Evolutionary conservation across 2,329 filamentous ascomycete genomes (phyloP).

Genomic region (Microdochium bolleyi): DNA sequence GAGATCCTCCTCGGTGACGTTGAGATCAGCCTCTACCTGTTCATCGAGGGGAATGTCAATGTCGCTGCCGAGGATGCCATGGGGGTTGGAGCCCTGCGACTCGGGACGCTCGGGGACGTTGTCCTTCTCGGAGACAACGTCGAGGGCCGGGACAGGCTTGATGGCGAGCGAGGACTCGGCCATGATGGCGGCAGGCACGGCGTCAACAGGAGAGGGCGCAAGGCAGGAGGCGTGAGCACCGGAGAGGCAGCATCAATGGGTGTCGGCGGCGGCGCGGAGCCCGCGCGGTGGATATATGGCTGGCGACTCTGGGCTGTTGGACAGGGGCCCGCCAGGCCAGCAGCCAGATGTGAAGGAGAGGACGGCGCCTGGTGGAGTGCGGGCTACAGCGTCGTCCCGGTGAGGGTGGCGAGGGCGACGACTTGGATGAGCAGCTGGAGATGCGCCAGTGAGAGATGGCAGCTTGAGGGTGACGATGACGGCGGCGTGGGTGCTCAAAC

Average conservation of each 20-base stretch:
- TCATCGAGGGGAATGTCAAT: conserved; percentile 5
- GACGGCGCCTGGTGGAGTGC: no score
- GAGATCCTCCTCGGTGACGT: conserved; percentile 15
- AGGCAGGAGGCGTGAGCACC: background rate
- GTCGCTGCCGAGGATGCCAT: conserved; percentile 5
- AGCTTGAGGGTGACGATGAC: no score
- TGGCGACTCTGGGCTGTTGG: background rate
- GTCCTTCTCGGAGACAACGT: background rate
- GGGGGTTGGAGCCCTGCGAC: background rate
- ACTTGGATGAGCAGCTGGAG: no score
- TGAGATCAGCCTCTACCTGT: conserved; percentile 11
- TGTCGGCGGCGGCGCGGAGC: background rate
- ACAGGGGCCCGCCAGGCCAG: no score
- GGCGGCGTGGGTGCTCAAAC: no score
- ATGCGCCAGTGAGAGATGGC: no score
- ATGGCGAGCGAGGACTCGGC: background rate
- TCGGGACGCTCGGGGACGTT: background rate
- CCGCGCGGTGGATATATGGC: background rate
- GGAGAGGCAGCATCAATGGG: background rate
- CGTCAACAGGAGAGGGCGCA: background rate
- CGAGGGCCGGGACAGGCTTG: background rate
- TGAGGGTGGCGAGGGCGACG: no score
- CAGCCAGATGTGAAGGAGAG: no score
- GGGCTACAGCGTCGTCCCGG: no score
- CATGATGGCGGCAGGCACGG: background rate